Evolutionary conservation across 2,329 filamentous ascomycete species (phyloP).

Genomic region (Metarhizium rileyi): DNA sequence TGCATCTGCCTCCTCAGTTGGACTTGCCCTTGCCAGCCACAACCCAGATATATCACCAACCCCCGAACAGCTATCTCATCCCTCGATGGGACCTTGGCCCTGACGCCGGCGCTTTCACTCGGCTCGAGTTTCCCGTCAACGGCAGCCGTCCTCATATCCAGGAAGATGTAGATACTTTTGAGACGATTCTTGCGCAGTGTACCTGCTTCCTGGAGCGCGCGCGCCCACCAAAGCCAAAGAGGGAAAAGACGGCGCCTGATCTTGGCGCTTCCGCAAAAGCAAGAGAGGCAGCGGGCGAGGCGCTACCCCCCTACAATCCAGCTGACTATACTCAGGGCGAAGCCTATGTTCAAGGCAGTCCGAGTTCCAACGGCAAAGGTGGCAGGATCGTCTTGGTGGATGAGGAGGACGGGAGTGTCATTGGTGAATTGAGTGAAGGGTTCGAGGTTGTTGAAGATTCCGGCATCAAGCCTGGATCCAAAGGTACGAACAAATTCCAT

Average conservation of each 20-base stretch:
- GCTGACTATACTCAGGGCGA: conserved; percentile 70
- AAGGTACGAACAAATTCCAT: conserved; percentile 68
- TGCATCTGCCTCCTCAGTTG: conserved; percentile 88
- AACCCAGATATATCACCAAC: conserved; percentile 95
- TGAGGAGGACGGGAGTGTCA: conserved; percentile 90
- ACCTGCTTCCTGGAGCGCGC: conserved; percentile 89
- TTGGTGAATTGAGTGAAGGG: conserved; percentile 79
- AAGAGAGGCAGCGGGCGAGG: conserved; percentile 31
- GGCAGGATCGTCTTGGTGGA: conserved; percentile 88
- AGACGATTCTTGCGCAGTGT: conserved; percentile 96
- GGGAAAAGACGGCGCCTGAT: conserved; percentile 17
- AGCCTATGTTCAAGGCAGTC: conserved; percentile 58
- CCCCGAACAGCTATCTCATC: conserved; percentile 85
- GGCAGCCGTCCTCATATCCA: conserved; percentile 66
- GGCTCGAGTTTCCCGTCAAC: conserved; percentile 76
- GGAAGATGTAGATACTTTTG: conserved; percentile 91
- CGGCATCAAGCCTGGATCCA: conserved; percentile 73
- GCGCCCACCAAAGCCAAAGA: conserved; percentile 42
- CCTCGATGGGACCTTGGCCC: conserved; percentile 90
- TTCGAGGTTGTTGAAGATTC: conserved; percentile 72
- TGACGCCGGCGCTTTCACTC: conserved; percentile 81
- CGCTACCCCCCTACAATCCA: conserved; percentile 65
- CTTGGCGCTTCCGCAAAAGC: conserved; percentile 27
- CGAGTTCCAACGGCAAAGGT: conserved; percentile 41
- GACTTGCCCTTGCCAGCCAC: conserved; percentile 89